Evolutionary conservation across 2,329 filamentous ascomycete genomes (phyloP).

Genomic region (Beauveria rudraprayagi): DNA sequence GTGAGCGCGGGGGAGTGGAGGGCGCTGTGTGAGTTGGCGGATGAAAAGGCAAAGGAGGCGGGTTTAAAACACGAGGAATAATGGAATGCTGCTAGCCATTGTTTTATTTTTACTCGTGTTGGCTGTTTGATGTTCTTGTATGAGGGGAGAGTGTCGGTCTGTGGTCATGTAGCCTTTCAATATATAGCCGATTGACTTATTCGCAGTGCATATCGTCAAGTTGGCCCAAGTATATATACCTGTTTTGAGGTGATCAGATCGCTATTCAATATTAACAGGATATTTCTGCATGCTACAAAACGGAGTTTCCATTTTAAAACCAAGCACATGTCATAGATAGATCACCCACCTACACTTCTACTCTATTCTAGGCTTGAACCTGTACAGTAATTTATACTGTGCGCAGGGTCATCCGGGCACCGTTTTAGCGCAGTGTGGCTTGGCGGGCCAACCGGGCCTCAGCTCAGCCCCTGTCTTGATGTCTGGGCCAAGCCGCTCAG

Average conservation of each 20-base stretch:
- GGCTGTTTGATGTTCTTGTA: neutral
- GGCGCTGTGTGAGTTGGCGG: conserved; percentile 47
- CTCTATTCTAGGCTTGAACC: no score
- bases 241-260: no score
- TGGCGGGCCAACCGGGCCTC: no score
- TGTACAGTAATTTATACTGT: neutral
- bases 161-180: no score
- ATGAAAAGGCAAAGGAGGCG: conserved; percentile 31
- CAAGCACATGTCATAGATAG: no score
- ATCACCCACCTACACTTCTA: no score
- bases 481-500: neutral
- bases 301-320: no score
- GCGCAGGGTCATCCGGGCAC: neutral
- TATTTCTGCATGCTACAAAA: no score
- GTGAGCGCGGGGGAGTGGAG: conserved; percentile 59
- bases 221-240: no score
- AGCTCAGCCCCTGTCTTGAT: neutral
- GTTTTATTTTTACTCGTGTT: neutral
- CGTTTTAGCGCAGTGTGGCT: neutral
- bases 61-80: conserved; percentile 29
- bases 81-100: neutral
- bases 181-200: no score
- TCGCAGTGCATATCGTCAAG: no score
- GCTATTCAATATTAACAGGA: no score
- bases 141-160: neutral